Base-by-base conservation (phyloP, 192 early-diverging fungal species). In the Backusella sp. region DNA sequence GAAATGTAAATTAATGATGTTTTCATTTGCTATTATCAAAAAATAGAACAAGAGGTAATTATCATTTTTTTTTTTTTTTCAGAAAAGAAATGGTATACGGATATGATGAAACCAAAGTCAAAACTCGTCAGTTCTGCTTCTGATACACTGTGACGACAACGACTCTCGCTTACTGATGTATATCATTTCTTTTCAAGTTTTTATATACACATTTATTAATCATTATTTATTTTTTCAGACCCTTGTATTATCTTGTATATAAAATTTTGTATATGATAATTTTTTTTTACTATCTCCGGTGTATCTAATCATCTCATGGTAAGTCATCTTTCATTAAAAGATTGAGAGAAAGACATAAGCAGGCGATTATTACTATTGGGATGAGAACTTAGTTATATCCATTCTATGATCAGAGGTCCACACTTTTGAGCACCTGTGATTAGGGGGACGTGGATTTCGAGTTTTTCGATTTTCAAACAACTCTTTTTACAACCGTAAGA, bases 371-470 rank as follows among this genome's bases (percentile, higher is more conserved):
- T 56, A 56, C 0, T 56, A 21, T 21, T 56, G 21, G 73, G 73
- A 74, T 74, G 73, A 74, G 73, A 44, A 42, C 34, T 28, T 66
- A 74, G 73, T 74, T 74, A 74, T 41, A 74, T 74, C 73, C 73
- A 74, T 74, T 74, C 73, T 74, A 74, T 74, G 73, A 74, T 74
- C 34, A 36, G 73, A 66, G 62, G 73, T 28, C 73, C 73, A 74
- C 73, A 74, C 66, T 28, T 44, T 66, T 9, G 21, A 35, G 32
- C 73, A 74, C 73, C 73, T 39, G 39, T 15, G 15, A 42, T 17
- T 44, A 62, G 41, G 30, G 21, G 37, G 37, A 65, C 39, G 73
- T 66, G 36, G n/a, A 32, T 12, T 66, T 42, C 66, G 73, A 62
- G 73, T 74, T 74, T 35, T 74, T 62, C 59, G 62, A 30, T 41